Base-by-base conservation (phyloP, 1,139 yeast species). In the Arxiozyma telluris region DNA sequence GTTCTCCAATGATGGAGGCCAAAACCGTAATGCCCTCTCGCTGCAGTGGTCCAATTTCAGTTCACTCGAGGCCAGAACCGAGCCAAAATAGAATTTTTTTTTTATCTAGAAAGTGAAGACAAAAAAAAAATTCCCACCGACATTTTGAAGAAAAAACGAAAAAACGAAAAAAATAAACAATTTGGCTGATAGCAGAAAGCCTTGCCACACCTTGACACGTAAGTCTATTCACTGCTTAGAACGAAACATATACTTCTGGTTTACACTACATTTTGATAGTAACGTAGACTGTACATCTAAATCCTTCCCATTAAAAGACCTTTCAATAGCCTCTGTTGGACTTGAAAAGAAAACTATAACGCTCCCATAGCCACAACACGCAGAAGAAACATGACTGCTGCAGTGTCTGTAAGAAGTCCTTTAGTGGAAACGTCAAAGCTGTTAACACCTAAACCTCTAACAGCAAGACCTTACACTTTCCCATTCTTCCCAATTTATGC, bases 401-500 rank as follows among this genome's bases (percentile, higher is more conserved):
- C 57, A 46, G 60, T 68, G 53, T 61, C 66, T 55, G 74, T 72
- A 38, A 68, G 64, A 43, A 72, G 73, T 59, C 67, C 71, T 46
- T 64, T 73, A 27, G 75, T 73, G 50, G 61, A 63, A 64, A 70
- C 69, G 45, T 66, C 76, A 44, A 69, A 84, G 67, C 79, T 91
- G 66, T 80, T 93, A 76, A 82, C 81, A 61, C 87, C 95, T 43
- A 81, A 81, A 64, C 75, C 85, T 41, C 58, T 78, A 50, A 56
- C 80, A 34, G 67, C 78, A 47, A 81, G 93, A 63, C 95, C 96
- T 11, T 91, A 89, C 66, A 84, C 87, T 27, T 81, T 89, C 78
- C 96, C 97, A 9, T 91, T 91, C 69, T 70, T 84, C 58, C 77
- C 87, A 52, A 72, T 89, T 49, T 93, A 93, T 67, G 96, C 97